Base-by-base conservation (phyloP, 2,329 filamentous ascomycete species). In the Fusarium protoensiforme region DNA sequence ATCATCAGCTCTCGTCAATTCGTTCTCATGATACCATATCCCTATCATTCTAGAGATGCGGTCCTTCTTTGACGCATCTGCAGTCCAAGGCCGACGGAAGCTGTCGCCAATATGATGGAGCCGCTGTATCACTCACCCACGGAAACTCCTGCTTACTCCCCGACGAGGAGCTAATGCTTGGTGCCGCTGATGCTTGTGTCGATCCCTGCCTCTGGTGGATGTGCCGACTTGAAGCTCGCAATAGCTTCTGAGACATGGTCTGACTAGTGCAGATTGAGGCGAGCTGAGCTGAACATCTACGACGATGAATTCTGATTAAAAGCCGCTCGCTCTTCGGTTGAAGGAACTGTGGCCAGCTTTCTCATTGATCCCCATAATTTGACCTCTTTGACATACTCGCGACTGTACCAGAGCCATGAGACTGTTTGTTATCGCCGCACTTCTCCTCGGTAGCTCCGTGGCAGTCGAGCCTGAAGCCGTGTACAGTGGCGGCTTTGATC, bases 401-500 rank as follows among this genome's bases (percentile, higher is more conserved):
- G 22, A 18, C 3, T 7, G 10, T 24, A 31, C 46, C 9, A n/a
- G 3, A 31, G 13, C 46, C 35, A 63, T 56, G 61, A 63, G 31
- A 41, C 3, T 18, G 13, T 41, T 31, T 33, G 14, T n/a, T 56
- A 20, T 56, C 11, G 24, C 24, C n/a, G 11, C 48, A 22, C 35
- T 63, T 18, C 46, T 63, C 7, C n/a, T 56, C 18, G 14, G 35
- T 18, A 65, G 46, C 8, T 67, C 48, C 11, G 38, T 60, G 4
- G 69, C 73, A 7, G 69, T 74, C 0, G 35, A 65, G 7, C 77
- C 77, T 5, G 63, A 70, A 2, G 72, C 60, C 10, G 56, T 78
- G 1, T 79, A 79, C 14, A 67, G 68, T n/a, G 77, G 76, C 0
- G 75, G 71, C 2, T 68, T 72, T 10, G 61, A 69, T 3, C 51